Evolutionary conservation across 164 flowering plant genomes (phyloP).

Genomic region (Houttuynia cordata): DNA sequence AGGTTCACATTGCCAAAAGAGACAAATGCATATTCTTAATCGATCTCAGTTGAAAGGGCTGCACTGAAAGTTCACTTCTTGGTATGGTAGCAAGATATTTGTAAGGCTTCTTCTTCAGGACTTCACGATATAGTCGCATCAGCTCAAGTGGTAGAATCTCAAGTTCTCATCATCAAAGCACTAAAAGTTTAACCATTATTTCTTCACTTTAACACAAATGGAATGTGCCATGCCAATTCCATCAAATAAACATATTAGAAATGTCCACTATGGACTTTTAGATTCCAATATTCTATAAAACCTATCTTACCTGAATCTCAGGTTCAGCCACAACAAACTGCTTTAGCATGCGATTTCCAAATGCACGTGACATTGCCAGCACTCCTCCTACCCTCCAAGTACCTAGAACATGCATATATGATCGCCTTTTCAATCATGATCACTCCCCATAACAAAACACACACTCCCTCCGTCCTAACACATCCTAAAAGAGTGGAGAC

Average conservation of each 20-base stretch:
- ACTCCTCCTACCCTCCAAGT: slow-evolving; percentile 99
- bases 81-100: too few relatives aligned
- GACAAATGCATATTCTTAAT: too few relatives aligned
- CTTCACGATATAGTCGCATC: background rate
- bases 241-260: too few relatives aligned
- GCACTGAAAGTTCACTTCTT: too few relatives aligned
- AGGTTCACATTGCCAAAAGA: too few relatives aligned
- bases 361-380: slow-evolving; percentile 99
- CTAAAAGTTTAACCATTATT: too few relatives aligned
- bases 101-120: too few relatives aligned
- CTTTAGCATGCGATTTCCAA: slow-evolving; percentile 91
- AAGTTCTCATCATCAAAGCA: too few relatives aligned
- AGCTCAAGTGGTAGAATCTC: background rate
- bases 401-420: slow-evolving; percentile 29
- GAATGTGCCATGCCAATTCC: background rate
- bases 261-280: background rate
- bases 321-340: slow-evolving; percentile 97
- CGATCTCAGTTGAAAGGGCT: too few relatives aligned
- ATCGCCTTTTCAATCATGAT: background rate
- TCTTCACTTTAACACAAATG: background rate
- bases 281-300: background rate
- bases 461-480: too few relatives aligned
- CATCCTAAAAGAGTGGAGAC: too few relatives aligned
- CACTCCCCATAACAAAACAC: background rate
- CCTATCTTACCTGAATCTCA: slow-evolving; percentile 73